Evolutionary conservation across 768 basidiomycete species (phyloP).

Genomic region (Xanthoconium purpureum): DNA sequence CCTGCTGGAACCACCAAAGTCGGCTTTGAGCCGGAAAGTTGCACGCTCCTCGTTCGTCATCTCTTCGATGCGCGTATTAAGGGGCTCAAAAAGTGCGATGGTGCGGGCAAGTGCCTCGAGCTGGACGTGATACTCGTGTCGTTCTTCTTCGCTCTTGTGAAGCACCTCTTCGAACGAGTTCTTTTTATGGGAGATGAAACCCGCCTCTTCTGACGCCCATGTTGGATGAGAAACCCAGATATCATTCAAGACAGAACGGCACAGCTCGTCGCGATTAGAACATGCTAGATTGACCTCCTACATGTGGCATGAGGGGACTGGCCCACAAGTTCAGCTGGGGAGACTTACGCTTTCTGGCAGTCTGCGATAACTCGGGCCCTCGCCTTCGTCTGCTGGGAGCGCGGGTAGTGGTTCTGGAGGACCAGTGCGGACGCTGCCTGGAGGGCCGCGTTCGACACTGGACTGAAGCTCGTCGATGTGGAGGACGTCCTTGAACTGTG

Average conservation of each 20-base stretch:
- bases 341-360: slow-evolving; percentile 80
- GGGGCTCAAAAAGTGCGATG: slow-evolving; percentile 86
- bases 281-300: slow-evolving; percentile 90
- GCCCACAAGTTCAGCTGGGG: not conserved
- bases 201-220: slow-evolving; percentile 95
- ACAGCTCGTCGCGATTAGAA: slow-evolving; percentile 91
- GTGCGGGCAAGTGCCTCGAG: slow-evolving; percentile 89
- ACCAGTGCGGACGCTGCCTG: slow-evolving; percentile 72
- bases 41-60: slow-evolving; percentile 88
- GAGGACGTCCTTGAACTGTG: slow-evolving; percentile 83
- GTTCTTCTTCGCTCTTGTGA: slow-evolving; percentile 96
- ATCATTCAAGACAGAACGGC: slow-evolving; percentile 94
- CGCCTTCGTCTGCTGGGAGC: slow-evolving; percentile 75
- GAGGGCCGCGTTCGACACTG: slow-evolving; percentile 64
- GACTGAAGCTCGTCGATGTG: slow-evolving; percentile 71
- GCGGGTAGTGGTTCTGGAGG: slow-evolving; percentile 77
- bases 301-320: slow-evolving; percentile 6
- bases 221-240: slow-evolving; percentile 98
- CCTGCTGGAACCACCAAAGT: slow-evolving; percentile 87
- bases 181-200: slow-evolving; percentile 94
- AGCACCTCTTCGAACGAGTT: slow-evolving; percentile 94
- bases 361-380: slow-evolving; percentile 91
- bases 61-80: slow-evolving; percentile 76
- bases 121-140: slow-evolving; percentile 96
- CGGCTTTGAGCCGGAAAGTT: slow-evolving; percentile 75